phyloP scores from a whole-genome alignment of 805 yeast species.

The Pichia nanzhaoensis region DNA sequence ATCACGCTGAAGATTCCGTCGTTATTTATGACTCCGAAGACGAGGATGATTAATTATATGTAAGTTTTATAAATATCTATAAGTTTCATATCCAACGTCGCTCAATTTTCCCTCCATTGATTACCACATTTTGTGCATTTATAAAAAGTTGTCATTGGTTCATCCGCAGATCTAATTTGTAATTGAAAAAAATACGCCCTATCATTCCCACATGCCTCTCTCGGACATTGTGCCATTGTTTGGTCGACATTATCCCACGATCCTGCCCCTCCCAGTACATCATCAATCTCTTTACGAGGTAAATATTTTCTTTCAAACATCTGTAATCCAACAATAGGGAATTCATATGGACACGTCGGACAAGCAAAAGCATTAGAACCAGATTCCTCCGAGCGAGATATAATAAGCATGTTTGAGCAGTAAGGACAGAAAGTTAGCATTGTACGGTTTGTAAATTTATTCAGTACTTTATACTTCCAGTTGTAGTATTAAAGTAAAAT shows the following conservation, averaged over 20 bases:
- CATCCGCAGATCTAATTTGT: conserved; percentile 97
- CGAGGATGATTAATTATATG: conserved; percentile 10
- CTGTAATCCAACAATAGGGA: conserved; percentile 76
- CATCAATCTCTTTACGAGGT: conserved; percentile 88
- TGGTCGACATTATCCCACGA: conserved; percentile 99
- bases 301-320: conserved; percentile 80
- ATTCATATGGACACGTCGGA: conserved; percentile 92
- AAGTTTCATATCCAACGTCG: too few relatives aligned
- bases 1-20: conserved; percentile 11
- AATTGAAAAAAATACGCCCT: conserved; percentile 96
- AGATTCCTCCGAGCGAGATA: conserved; percentile 50
- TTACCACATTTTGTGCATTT: conserved; percentile 90
- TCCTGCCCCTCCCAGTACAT: conserved; percentile 92
- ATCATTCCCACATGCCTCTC: conserved; percentile 75
- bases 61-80: neutral
- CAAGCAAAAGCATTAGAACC: conserved; percentile 68
- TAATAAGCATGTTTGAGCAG: conserved; percentile 84
- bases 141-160: conserved; percentile 98
- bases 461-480: neutral
- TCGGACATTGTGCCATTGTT: conserved; percentile 87
- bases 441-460: too few relatives aligned
- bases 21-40: conserved; percentile 18
- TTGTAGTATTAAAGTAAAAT: neutral
- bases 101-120: conserved; percentile 92
- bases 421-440: conserved; percentile 96